Base-by-base conservation (phyloP, 2,329 filamentous ascomycete species). In the Gaeumannomyces tritici region DNA sequence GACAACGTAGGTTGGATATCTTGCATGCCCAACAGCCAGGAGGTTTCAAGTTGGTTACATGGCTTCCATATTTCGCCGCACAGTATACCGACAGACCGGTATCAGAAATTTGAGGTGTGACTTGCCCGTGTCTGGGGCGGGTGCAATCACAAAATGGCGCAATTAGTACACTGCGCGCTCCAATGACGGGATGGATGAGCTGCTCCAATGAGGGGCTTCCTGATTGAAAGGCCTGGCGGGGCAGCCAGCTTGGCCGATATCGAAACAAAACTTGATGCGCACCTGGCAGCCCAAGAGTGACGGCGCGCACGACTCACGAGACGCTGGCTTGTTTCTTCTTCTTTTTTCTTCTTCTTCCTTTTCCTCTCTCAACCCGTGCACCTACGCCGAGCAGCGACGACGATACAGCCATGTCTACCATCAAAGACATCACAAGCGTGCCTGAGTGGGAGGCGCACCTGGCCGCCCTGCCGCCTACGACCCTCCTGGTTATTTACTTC, bases 401-500 rank as follows among this genome's bases (percentile, higher is more conserved):
- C n/a, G 27, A 55, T 12, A 3, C 27, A 57, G 78, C 67, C 65
- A 93, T 93, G 89, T 90, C 89, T 67, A 86, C 84, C 64, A 85
- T 97, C 71, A 84, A 83, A 67, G 89, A 96, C 71, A 88, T 97
- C 76, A 83, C 85, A 69, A 86, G 83, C 69, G 85, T 91, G 70
- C 78, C 82, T 68, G 86, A 87, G 69, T 97, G 95, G 86, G 80
- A 87, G 67, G 77, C 84, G 67, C 82, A 89, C 71, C 79, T 90
- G 65, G 79, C 81, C 65, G 81, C 85, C 55, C 81, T 93, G 18
- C 84, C 90, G 13, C 72, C 88, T 2, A 83, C 87, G 21, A 85
- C 89, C 21, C 85, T 97, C 64, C 82, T 93, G 66, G 82, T 97
- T 71, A 85, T 96, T 72, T 97, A 93, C 74, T 99, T 99, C 81